phyloP scores from a whole-genome alignment of 768 basidiomycete species.

The Kwoniella sp. region DNA sequence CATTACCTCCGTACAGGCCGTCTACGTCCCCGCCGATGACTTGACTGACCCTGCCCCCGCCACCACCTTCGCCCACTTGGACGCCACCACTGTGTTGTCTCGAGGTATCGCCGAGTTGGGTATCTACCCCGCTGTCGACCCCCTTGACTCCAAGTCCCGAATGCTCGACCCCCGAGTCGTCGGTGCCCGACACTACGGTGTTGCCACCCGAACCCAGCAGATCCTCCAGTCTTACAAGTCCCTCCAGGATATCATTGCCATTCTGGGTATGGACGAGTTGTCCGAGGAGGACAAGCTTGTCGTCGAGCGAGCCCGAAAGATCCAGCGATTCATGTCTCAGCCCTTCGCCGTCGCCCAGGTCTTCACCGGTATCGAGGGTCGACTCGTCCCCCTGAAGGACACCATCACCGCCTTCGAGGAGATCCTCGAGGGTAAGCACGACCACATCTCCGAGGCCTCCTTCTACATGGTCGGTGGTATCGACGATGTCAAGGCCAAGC shows the following conservation, averaged over 20 bases:
- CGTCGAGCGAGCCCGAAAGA: slow-evolving; percentile 95
- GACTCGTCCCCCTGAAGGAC: slow-evolving; percentile 92
- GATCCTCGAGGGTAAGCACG: slow-evolving; percentile 85
- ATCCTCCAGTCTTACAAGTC: slow-evolving; percentile 59
- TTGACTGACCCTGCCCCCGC: slow-evolving; percentile 99
- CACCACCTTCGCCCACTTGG: slow-evolving; percentile 99
- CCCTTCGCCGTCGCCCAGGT: slow-evolving; percentile 99
- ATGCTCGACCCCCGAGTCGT: slow-evolving; percentile 99
- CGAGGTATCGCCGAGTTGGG: slow-evolving; percentile 78
- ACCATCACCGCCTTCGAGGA: slow-evolving; percentile 73
- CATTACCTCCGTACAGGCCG: slow-evolving; percentile 98
- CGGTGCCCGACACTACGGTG: slow-evolving; percentile 85
- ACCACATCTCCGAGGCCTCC: slow-evolving; percentile 86
- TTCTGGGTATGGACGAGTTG: slow-evolving; percentile 99
- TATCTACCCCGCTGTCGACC: slow-evolving; percentile 99
- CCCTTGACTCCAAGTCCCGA: slow-evolving; percentile 97
- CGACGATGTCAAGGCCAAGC: slow-evolving; percentile 94
- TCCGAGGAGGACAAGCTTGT: slow-evolving; percentile 99
- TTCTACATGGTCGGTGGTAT: slow-evolving; percentile 94
- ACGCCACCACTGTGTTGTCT: slow-evolving; percentile 98
- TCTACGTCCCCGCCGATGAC: slow-evolving; percentile 99
- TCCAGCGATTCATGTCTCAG: slow-evolving; percentile 99
- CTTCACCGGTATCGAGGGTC: slow-evolving; percentile 99
- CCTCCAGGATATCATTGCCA: slow-evolving; percentile 90
- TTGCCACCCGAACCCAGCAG: slow-evolving; percentile 95